Evolutionary conservation across 2,329 filamentous ascomycete genomes (phyloP), one percentile per base, ranked within the genome.

Genomic region (Pseudocercospora musae): DNA sequence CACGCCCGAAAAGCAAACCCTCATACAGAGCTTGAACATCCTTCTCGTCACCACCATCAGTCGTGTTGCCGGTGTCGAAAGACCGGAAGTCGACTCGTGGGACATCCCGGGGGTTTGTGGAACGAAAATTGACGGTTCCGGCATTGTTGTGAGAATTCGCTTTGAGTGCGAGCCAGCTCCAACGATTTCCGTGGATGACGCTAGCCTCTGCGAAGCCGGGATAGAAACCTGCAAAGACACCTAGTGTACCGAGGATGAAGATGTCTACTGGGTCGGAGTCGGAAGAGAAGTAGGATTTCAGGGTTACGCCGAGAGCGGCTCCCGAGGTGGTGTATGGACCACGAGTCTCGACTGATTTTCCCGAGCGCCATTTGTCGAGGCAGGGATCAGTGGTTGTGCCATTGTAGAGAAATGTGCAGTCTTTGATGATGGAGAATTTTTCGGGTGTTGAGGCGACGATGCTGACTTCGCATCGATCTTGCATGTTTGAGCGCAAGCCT

Each of bases 11-110:
- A 59, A 80, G 69, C 56, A 89, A 75, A 1, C 81, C 84, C 69
- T 89, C 86, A 29, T 79, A 77, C 11, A 87, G 66, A 0, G 86
- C 84, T 54, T 78, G 70, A 15, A 83, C 74, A 66, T 85, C 81
- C 72, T 67, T 66, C 31, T 72, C 68, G 37, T 69, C 62, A 9
- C 64, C 64, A 18, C 50, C 76, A 62, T 75, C 76, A 44, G 73
- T 75, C 8, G 67, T 67, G 31, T 74, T 77, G 18, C 83, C 83
- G 0, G 78, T 77, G 52, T 82, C 79, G 50, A 75, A 87, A 73
- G 82, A 88, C 73, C 86, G 84, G 77, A 87, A 89, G 53, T 78
- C 78, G 66, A 91, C 88, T 6, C 82, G 73, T 0, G 89, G 89
- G 1, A 80, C 77, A 59, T 90, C 87, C 0, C 84, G 82, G 0